phyloP scores from a whole-genome alignment of 2,329 filamentous ascomycete genomes.

The Cladosporium sphaerospermum region DNA sequence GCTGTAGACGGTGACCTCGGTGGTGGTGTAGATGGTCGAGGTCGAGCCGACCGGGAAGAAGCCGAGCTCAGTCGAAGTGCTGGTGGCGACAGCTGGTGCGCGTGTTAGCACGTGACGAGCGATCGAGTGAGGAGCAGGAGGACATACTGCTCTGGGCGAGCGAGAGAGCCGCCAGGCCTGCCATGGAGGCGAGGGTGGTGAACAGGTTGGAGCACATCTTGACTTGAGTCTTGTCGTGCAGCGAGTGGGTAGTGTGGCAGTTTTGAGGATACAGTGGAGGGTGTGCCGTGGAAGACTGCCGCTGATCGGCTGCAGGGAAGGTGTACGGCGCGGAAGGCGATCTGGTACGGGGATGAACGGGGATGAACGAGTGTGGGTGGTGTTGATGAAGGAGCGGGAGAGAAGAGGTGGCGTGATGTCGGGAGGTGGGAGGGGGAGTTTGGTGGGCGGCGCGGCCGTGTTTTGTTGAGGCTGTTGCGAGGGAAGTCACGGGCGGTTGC shows the following conservation, averaged over 20 bases:
- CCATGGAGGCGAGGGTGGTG: background rate
- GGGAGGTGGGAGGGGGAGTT: background rate
- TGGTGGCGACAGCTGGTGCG: background rate
- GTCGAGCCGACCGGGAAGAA: constrained; percentile 31
- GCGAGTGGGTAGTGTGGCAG: background rate
- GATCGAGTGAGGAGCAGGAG: background rate
- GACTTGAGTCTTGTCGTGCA: background rate
- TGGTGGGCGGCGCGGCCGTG: background rate
- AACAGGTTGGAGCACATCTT: background rate
- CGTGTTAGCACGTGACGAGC: background rate
- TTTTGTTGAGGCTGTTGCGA: background rate
- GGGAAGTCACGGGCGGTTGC: constrained; percentile 4
- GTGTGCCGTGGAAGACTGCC: constrained; percentile 3
- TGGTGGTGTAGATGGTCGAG: constrained; percentile 38
- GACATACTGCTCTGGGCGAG: background rate
- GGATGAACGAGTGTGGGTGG: constrained; percentile 5
- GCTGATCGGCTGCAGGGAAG: background rate
- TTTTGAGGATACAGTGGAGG: background rate
- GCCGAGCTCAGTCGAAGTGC: constrained; percentile 12
- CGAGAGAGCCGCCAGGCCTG: background rate
- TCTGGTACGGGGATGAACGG: constrained; percentile 1
- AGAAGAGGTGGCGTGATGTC: background rate
- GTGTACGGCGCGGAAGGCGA: background rate
- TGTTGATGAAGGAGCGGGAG: background rate
- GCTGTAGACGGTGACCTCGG: constrained; percentile 37